Evolutionary conservation across 2,329 filamentous ascomycete species (phyloP).

Genomic region (Neophaeococcomyces aloes): DNA sequence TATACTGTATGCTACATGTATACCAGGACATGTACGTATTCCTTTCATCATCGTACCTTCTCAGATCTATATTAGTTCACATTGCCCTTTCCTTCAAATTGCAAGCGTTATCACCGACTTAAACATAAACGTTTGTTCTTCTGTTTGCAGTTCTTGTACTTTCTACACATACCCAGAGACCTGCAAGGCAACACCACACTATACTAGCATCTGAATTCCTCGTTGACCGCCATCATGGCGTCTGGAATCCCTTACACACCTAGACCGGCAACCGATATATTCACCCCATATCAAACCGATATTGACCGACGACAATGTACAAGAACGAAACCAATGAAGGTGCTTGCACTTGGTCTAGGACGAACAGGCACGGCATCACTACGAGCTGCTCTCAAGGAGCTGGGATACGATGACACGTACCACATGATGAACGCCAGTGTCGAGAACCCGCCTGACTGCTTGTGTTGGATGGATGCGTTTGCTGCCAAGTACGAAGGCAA

Average conservation of each 20-base stretch:
- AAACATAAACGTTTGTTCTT: too few species aligned
- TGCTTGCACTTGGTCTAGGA: slow-evolving; percentile 58
- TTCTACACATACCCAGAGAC: too few species aligned
- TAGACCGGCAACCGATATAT: slow-evolving; percentile 34
- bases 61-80: too few species aligned
- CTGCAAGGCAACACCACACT: too few species aligned
- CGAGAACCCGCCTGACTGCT: slow-evolving; percentile 56
- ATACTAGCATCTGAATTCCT: too few species aligned
- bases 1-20: too few species aligned
- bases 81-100: too few species aligned
- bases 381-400: slow-evolving; percentile 52
- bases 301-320: slow-evolving; percentile 57
- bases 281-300: slow-evolving; percentile 52
- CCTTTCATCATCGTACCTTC: too few species aligned
- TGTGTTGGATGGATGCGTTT: slow-evolving; percentile 62
- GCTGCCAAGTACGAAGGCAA: slow-evolving; percentile 51
- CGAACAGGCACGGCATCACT: slow-evolving; percentile 62
- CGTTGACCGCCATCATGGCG: slow-evolving; percentile 17
- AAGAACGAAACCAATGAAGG: slow-evolving; percentile 60
- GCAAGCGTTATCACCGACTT: too few species aligned
- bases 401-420: slow-evolving; percentile 60
- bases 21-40: too few species aligned
- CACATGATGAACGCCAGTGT: slow-evolving; percentile 58
- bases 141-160: too few species aligned
- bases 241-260: slow-evolving; percentile 25